Percentiles rank a stretch among this genome's conserved stretches.
These are phyloP conservation scores for Cunninghamia lanceolata DNA, from an alignment of 75 land plant species.

Conservation along the genomic window DNA sequence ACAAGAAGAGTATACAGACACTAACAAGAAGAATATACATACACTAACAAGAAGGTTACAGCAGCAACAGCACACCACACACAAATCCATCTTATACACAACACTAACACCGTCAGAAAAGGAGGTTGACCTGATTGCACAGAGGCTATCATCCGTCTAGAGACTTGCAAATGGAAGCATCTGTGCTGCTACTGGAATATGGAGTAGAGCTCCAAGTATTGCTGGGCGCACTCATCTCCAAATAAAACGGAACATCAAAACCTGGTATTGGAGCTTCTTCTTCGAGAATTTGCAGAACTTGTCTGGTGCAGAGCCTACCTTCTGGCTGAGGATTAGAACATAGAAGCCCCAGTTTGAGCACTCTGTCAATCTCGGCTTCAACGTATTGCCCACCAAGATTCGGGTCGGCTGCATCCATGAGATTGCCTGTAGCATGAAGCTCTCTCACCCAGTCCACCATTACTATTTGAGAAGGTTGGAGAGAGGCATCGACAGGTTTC, in stretches of 20 bases:
- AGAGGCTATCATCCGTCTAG: neutral
- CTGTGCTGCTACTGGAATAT: neutral
- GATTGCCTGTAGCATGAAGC: neutral
- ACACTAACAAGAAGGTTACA: no score
- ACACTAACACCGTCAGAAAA: no score
- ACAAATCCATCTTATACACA: no score
- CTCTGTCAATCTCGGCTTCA: neutral
- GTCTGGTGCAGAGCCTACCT: neutral
- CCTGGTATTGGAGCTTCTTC: neutral
- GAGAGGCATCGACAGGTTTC: conserved; percentile 7
- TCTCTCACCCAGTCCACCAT: neutral
- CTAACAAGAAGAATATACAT: no score
- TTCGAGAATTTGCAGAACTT: neutral
- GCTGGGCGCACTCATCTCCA: neutral
- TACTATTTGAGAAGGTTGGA: neutral
- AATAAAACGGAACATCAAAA: neutral
- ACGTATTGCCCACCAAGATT: neutral
- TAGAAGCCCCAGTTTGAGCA: neutral
- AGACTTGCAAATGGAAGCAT: neutral
- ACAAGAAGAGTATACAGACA: no score
- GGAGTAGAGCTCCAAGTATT: neutral
- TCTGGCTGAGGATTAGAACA: neutral
- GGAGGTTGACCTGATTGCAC: neutral
- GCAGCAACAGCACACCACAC: no score
- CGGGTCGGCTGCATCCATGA: neutral